Conservation (phyloP, 2,329 filamentous ascomycete species). For the Ophiostoma piceae region DNA sequence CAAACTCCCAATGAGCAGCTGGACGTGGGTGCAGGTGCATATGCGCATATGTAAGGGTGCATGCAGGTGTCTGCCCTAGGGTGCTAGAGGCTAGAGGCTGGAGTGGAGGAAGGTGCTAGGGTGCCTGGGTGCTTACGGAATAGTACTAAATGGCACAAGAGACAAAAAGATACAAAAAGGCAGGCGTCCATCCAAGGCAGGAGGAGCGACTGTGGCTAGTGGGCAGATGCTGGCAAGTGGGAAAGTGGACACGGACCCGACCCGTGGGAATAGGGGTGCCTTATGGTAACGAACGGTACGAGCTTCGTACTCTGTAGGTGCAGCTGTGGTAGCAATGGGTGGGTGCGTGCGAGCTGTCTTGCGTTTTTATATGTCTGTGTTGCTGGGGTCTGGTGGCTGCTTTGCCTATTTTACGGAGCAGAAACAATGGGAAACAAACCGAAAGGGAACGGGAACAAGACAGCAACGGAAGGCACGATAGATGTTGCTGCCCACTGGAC, state of each 20-base stretch:
- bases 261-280: slow-evolving; percentile 10
- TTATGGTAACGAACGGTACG: neutral
- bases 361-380: slow-evolving; percentile 12
- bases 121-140: neutral
- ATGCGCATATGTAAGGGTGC: slow-evolving; percentile 12
- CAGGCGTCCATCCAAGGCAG: neutral
- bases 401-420: neutral
- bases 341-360: neutral
- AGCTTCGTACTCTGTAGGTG: neutral
- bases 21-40: neutral
- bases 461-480: neutral
- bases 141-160: neutral
- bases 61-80: slow-evolving; percentile 4
- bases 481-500: neutral
- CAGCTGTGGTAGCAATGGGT: neutral
- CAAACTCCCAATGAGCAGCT: slow-evolving; percentile 1
- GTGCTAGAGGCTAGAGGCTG: neutral
- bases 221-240: neutral
- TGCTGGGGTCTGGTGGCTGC: neutral
- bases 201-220: neutral
- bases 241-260: slow-evolving; percentile 10
- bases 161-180: neutral
- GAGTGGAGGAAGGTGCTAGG: neutral
- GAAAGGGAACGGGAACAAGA: neutral
- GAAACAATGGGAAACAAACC: neutral